Evolutionary conservation across 441 rosid genomes (phyloP), one percentile per base, ranked within the genome.

Genomic region (Syzygium syzygioides): DNA sequence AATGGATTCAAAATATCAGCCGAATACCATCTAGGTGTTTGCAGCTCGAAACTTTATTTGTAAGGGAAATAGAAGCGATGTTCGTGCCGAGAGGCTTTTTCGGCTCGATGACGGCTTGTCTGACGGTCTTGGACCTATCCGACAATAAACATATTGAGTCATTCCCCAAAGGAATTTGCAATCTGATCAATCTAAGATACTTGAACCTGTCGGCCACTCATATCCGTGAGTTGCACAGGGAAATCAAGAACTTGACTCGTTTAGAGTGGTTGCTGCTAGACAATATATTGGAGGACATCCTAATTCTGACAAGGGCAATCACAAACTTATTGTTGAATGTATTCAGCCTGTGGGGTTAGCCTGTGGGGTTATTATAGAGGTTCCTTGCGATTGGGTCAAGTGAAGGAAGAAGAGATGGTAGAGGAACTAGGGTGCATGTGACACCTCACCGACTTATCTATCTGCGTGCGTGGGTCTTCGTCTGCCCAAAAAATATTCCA

Each of bases 161-260:
- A 56, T 23, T 56, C 0, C 28, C 60, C 1, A 0, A 56, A 56
- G 28, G 0, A 5, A 20, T 56, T 56, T 56, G 60, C 14, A 0
- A 20, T 4, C 1, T 20, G 0, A 57, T 57, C 4, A 25, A 1
- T 25, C 14, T 57, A 11, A 0, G 5, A 0, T 25, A 57, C 3
- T 25, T 57, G 14, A 57, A 57, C 14, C 0, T 57, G 0, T 57
- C 62, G 0, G 0, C 0, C 6, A 57, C 62, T 11, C 0, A 0
- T 2, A 57, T 57, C 1, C 0, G 0, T 0, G 1, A 25, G n/a
- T 57, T 57, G n/a, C 60, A 28, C 0, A 1, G 0, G 13, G 5
- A 56, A 20, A 20, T 56, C 28, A 20, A 56, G 26, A 11, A 57
- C 3, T 57, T 57, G n/a, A 57, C 14, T 57, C n/a, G 0, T 0